Evolutionary conservation across 306 rosid species (phyloP), one percentile per base, ranked within the genome.

Genomic region (Castanea mollissima): DNA sequence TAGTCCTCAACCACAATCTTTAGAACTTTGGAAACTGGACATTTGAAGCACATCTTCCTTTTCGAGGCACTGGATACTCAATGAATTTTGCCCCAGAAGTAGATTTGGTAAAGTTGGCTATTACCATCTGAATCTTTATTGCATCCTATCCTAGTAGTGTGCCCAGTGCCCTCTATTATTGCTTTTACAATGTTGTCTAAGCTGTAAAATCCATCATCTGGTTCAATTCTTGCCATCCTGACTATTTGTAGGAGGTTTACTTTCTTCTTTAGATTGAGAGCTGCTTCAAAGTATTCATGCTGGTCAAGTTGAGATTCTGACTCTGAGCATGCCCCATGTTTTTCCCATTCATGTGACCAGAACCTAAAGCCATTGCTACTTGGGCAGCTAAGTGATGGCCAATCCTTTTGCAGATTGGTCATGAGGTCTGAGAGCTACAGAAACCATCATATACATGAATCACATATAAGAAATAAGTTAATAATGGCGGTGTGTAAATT

Each of bases 381-480:
- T 18, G 96, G 97, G 85, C 98, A 94, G 80, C 94, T 91, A 19
- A 92, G 79, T 1, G 98, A 85, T 54, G 98, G 96, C 98, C 98
- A 94, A 1, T 74, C 20, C 80, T 84, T 80, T 59, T 86, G 84
- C 86, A 92, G 75, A 70, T 54, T 88, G 55, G 74, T 64, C 52
- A 87, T 25, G 23, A 23, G 23, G 23, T 23, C 23, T 23, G 6
- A 32, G 35, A 32, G 35, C 35, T 32, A 32, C 35, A 32, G 35
- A 32, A 32, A 4, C 35, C 35, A 32, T 32, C 35, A 32, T 32
- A 32, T 32, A 32, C 6, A 32, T 4, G 35, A 32, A 4, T 32
- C 35, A 32, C 35, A 32, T 32, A 5, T 32, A 32, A 32, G 35
- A 32, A 5, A 32, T 23, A 32, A 32, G 6, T 32, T 32, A 32